Percentiles rank a stretch among this genome's conserved stretches.
Evolutionary conservation across 331 rosid species (phyloP).

Genomic region (Rhamnella rubrinervis): DNA sequence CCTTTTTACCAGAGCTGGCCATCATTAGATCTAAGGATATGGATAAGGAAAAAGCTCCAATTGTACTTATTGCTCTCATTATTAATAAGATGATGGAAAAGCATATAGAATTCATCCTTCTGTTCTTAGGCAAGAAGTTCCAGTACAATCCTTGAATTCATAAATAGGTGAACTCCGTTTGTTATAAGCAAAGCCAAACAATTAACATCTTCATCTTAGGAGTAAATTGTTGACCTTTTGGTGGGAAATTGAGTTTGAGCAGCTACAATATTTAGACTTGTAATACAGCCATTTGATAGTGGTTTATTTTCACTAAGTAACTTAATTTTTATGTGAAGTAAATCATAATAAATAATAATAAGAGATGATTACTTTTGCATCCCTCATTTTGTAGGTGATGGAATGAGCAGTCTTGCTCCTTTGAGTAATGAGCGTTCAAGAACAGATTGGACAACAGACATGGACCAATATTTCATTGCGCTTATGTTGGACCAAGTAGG

Average conservation of each 20-base stretch:
- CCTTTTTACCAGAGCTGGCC: no score
- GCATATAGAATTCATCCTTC: background rate
- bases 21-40: no score
- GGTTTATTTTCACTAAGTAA: background rate
- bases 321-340: background rate
- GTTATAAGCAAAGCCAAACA: background rate
- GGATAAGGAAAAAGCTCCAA: no score
- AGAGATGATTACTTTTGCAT: constrained; percentile 2
- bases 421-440: constrained; percentile 48
- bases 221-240: no score
- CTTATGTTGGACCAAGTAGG: constrained; percentile 70
- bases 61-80: background rate
- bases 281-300: background rate
- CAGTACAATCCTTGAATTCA: background rate
- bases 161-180: background rate
- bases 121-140: background rate
- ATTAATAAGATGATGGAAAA: background rate
- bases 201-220: no score
- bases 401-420: constrained; percentile 33
- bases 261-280: no score
- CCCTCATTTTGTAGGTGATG: constrained; percentile 47
- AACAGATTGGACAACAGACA: constrained; percentile 62
- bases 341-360: constrained; percentile 2
- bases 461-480: constrained; percentile 69
- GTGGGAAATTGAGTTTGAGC: background rate